Percentiles rank a stretch among this genome's conserved stretches.
Conservation (phyloP, 495 filamentous ascomycete species). For the Neurospora sp. region DNA sequence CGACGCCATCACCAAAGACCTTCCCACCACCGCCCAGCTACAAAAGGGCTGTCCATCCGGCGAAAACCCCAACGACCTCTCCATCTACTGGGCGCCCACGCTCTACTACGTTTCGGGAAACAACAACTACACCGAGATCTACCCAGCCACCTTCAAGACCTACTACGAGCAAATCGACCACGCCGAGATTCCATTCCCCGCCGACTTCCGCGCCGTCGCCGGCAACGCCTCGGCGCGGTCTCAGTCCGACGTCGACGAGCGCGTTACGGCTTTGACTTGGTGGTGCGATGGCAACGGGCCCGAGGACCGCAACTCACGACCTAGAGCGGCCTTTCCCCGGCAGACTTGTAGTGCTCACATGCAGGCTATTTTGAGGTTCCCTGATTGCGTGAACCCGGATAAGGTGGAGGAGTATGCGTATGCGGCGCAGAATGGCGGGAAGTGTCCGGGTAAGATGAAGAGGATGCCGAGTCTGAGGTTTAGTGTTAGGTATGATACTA, state of each 20-base stretch:
- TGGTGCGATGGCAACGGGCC: constrained; percentile 29
- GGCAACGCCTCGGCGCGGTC: constrained; percentile 24
- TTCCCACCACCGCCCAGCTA: constrained; percentile 24
- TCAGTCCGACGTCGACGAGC: constrained; percentile 24
- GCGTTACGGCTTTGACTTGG: constrained; percentile 24
- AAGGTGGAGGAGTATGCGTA: constrained; percentile 25
- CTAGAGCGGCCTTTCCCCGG: constrained; percentile 22
- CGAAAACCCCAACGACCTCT: constrained; percentile 27
- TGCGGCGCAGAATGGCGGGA: constrained; percentile 19
- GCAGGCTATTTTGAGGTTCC: constrained; percentile 26
- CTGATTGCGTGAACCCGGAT: constrained; percentile 25
- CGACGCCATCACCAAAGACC: constrained; percentile 21
- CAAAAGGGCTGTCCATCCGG: constrained; percentile 26
- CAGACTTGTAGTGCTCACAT: constrained; percentile 25
- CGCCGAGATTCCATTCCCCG: constrained; percentile 69
- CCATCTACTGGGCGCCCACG: constrained; percentile 26
- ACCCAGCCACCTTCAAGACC: constrained; percentile 29
- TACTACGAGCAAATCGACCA: constrained; percentile 66
- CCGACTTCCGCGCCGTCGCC: constrained; percentile 30
- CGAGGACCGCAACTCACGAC: constrained; percentile 22
- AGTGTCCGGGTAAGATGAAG: constrained; percentile 21
- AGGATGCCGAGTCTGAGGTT: constrained; percentile 25
- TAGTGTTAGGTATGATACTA: constrained; percentile 21
- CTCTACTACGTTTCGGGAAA: constrained; percentile 24
- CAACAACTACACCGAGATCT: constrained; percentile 29